Evolutionary conservation across 331 rosid genomes (phyloP), one percentile per base, ranked within the genome.

Genomic region (Prunus yedoensis): DNA sequence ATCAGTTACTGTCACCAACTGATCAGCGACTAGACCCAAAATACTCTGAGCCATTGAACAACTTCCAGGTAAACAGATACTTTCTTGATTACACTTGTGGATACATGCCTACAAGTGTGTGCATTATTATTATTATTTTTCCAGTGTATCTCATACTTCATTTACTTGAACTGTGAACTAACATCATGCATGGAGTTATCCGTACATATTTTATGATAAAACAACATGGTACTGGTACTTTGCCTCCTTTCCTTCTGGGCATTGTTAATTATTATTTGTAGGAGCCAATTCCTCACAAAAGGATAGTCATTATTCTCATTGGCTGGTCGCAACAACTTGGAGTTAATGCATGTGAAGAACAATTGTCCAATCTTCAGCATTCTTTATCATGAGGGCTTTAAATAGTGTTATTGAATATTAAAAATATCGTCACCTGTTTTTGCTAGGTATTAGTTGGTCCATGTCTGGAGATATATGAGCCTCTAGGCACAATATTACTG

Each of bases 1-100:
- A 69, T 76, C 99, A 94, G 83, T 75, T 94, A 65, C 80, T 77
- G 56, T 79, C 97, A 2, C 97, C 96, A 54, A 81, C 88, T 15
- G 97, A 89, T 68, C 63, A 82, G 32, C 85, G 61, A 32, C 38
- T 79, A 27, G 96, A 91, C 73, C 53, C 77, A 18, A 90, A 87
- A 81, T 75, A 66, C 69, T 23, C 75, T 8, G 94, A 92, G 82
- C 82, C 82, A 49, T 84, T 95, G 71, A 57, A 84, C 77, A 84
- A 88, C 84, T 87, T 84, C 74, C 97, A 95, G 99, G 99, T 95
- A 84, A 35, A 58, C 28, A 8, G 13, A 25, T 45, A 50, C 15
- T 0, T 49, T 21, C 66, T 8, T 13, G 3, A 45, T 65, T 54
- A 18, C 49, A 35, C n/a, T 35, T 76, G 35, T 63, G 53, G 46